Base-by-base conservation (phyloP, 2,329 filamentous ascomycete species). In the Dactylellina haptotyla region DNA sequence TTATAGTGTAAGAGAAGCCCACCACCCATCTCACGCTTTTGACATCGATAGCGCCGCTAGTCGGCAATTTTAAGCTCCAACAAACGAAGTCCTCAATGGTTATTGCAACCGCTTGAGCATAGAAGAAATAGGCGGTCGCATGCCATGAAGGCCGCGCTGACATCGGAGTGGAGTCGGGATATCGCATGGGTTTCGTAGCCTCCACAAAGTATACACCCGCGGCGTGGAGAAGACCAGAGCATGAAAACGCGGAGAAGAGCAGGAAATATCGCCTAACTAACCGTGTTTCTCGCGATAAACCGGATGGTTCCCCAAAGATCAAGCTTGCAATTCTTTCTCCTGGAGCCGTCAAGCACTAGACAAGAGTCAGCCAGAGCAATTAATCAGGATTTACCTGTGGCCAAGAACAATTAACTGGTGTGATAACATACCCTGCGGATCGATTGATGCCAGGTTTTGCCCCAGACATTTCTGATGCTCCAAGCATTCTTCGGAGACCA, bases 391-490 rank as follows among this genome's bases (percentile, higher is more conserved):
- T 12, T 32, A 4, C 10, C 20, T 3, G 32, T 58, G 14, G 18
- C 20, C 12, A 23, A 16, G 12, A 32, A n/a, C 28, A 6, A 26
- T 53, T 28, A 10, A n/a, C 23, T 10, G 8, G 4, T n/a, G 6
- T 46, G 23, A 16, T 10, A 12, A 34, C 59, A 12, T 32, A 72
- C 67, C 26, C 59, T 32, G 41, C 67, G 46, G 18, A 65, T 28
- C 20, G 30, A 43, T 23, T 72, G 67, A 16, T 72, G 67, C 67
- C 67, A 72, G 14, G 37, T 12, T 34, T 72, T 72, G 3, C 67
- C 59, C 67, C 67, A 72, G 18, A 61, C 26, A 20, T 20, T 65
- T 20, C 67, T 37, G 25, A 72, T 65, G 41, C 67, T 72, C 53
- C 58, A 72, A 4, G 45, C 41, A n/a, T 54, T 59, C 10, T 41